Evolutionary conservation across 208 protist species (phyloP).

Genomic region (Leishmania aethiopica): DNA sequence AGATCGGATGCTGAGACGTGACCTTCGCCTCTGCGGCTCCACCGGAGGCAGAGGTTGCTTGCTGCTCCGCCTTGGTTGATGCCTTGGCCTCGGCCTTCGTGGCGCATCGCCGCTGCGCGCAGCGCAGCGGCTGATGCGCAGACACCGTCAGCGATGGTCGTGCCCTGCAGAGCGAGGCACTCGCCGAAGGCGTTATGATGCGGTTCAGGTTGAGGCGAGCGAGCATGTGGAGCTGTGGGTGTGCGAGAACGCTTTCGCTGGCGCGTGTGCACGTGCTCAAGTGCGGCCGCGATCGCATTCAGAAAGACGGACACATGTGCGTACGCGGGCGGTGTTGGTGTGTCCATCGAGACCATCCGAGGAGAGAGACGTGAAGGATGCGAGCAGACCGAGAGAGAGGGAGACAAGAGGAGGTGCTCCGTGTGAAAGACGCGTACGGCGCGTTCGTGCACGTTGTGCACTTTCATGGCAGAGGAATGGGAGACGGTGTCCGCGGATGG

Average conservation of each 20-base stretch:
- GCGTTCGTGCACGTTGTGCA: not conserved
- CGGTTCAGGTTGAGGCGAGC: not conserved
- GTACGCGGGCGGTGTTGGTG: not conserved
- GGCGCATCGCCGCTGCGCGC: constrained; percentile 22
- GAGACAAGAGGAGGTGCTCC: not conserved
- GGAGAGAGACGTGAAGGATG: not conserved
- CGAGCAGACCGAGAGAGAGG: not conserved
- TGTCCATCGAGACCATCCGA: not conserved
- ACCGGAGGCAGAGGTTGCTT: constrained; percentile 26
- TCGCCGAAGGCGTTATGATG: not conserved
- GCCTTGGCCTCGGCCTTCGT: constrained; percentile 32
- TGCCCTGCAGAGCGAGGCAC: not conserved
- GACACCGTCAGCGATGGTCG: not conserved
- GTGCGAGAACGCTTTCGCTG: not conserved
- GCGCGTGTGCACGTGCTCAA: not conserved
- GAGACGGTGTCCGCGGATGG: not conserved
- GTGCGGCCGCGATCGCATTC: not conserved
- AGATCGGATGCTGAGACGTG: constrained; percentile 8
- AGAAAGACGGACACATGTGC: not conserved
- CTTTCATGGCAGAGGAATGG: not conserved
- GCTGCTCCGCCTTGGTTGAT: constrained; percentile 28
- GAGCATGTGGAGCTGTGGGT: not conserved
- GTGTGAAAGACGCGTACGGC: not conserved
- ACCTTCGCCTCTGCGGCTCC: constrained; percentile 28
- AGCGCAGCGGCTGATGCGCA: constrained; percentile 7